These are phyloP conservation scores for Russula earlei DNA, from an alignment of 768 basidiomycete genomes.

Conservation along the genomic window DNA sequence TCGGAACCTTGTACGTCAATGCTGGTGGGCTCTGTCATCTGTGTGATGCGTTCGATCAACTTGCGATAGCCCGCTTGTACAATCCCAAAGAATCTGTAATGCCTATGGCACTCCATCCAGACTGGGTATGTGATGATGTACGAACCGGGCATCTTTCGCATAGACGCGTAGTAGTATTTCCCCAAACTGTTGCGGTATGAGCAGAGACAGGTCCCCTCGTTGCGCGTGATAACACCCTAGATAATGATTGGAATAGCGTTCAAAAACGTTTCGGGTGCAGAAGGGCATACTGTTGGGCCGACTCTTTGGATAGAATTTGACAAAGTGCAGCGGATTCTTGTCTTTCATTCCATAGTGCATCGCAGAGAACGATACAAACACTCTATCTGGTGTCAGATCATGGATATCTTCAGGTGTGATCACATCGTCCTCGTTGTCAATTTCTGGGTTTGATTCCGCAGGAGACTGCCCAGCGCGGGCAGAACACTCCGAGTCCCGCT, in stretches of 20 bases:
- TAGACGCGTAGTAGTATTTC: slow-evolving; percentile 65
- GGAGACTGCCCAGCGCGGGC: neutral
- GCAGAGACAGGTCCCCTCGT: slow-evolving; percentile 50
- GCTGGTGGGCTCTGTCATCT: neutral
- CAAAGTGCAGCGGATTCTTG: slow-evolving; percentile 54
- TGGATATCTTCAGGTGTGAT: slow-evolving; percentile 24
- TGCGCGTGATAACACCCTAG: slow-evolving; percentile 38
- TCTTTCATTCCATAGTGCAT: slow-evolving; percentile 75
- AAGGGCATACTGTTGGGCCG: slow-evolving; percentile 40
- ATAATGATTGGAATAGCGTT: neutral
- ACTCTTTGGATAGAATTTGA: slow-evolving; percentile 68
- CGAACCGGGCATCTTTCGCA: slow-evolving; percentile 47
- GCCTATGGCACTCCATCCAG: neutral
- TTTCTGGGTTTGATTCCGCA: neutral
- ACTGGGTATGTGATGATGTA: neutral
- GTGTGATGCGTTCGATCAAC: slow-evolving; percentile 23
- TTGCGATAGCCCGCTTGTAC: slow-evolving; percentile 61
- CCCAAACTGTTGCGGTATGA: slow-evolving; percentile 56
- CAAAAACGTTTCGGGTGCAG: neutral
- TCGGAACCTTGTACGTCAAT: slow-evolving; percentile 12
- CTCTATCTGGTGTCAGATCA: slow-evolving; percentile 36
- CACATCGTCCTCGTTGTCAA: slow-evolving; percentile 9
- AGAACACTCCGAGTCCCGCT: slow-evolving; percentile 11
- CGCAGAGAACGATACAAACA: slow-evolving; percentile 53
- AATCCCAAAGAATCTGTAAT: slow-evolving; percentile 41